Conservation (phyloP, 2,329 filamentous ascomycete genomes). For the Didymella pomorum region DNA sequence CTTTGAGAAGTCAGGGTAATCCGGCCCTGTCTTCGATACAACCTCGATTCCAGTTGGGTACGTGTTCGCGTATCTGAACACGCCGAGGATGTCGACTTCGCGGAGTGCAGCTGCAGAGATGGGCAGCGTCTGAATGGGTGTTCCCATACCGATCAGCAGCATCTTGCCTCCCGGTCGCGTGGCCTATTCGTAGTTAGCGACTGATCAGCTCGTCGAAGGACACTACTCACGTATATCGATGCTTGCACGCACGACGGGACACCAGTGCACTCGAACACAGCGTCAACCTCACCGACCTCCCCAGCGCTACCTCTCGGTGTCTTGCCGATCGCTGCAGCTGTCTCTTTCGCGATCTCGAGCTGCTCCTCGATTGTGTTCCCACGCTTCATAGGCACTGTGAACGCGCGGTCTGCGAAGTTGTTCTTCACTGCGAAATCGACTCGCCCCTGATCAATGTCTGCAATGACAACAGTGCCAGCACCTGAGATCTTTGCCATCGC, state of each 20-base stretch:
- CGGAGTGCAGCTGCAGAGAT: slow-evolving; percentile 75
- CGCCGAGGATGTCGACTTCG: slow-evolving; percentile 80
- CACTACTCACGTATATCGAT: slow-evolving; percentile 67
- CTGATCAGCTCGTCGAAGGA: neutral
- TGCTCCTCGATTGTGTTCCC: slow-evolving; percentile 63
- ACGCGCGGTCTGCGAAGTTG: slow-evolving; percentile 57
- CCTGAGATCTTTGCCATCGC: slow-evolving; percentile 64
- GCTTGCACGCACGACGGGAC: slow-evolving; percentile 79
- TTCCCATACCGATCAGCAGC: slow-evolving; percentile 82
- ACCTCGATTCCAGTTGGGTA: slow-evolving; percentile 74
- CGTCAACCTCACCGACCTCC: slow-evolving; percentile 65
- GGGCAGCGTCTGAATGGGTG: slow-evolving; percentile 76
- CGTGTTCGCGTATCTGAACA: slow-evolving; percentile 80
- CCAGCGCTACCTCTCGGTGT: slow-evolving; percentile 43
- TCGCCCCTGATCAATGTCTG: slow-evolving; percentile 66
- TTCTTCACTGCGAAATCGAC: slow-evolving; percentile 63
- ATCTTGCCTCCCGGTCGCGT: slow-evolving; percentile 74
- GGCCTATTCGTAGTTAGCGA: slow-evolving; percentile 49
- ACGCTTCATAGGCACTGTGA: slow-evolving; percentile 57
- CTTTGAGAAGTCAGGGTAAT: slow-evolving; percentile 70
- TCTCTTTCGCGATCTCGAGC: slow-evolving; percentile 60
- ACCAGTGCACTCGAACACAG: slow-evolving; percentile 79
- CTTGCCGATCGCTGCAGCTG: slow-evolving; percentile 54
- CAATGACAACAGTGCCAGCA: slow-evolving; percentile 64
- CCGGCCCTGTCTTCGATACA: slow-evolving; percentile 56